A percentile compares a stretch with the other conserved stretches of the same genome.
Conservation (phyloP, 345 rosid species). For the Eucalyptus fibrosa region DNA sequence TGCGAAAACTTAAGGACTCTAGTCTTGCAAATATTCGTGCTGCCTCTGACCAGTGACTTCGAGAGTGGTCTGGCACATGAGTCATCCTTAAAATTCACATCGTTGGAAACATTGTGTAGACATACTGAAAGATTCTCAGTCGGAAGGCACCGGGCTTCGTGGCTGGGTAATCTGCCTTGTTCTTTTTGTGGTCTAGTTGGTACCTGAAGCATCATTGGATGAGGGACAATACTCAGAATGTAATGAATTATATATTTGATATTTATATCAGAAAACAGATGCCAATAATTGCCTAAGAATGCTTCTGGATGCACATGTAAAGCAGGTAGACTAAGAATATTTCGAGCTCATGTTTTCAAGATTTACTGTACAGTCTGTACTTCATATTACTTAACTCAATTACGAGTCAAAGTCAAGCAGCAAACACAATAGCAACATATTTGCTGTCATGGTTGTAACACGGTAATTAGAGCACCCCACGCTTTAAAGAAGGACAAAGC, state of each 20-base stretch:
- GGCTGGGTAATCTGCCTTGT: slow-evolving; percentile 25
- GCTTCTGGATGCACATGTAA: background rate
- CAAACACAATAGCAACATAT: background rate
- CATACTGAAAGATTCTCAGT: slow-evolving; percentile 11
- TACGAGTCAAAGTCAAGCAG: background rate
- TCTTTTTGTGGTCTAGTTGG: slow-evolving; percentile 59
- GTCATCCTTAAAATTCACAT: slow-evolving; percentile 62
- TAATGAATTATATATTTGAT: background rate
- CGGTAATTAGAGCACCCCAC: background rate
- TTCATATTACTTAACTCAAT: background rate
- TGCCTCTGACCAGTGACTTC: slow-evolving; percentile 73
- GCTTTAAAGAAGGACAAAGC: background rate
- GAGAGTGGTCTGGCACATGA: slow-evolving; percentile 25
- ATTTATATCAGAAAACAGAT: background rate
- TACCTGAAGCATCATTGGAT: slow-evolving; percentile 33
- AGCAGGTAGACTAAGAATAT: background rate
- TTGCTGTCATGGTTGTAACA: background rate
- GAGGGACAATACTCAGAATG: background rate
- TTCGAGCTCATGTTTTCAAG: background rate
- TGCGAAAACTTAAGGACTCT: slow-evolving; percentile 43
- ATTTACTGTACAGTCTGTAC: background rate
- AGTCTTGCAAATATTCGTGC: slow-evolving; percentile 65
- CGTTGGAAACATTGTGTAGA: slow-evolving; percentile 31
- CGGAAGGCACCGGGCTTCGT: slow-evolving; percentile 24
- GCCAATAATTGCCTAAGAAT: background rate